Evolutionary conservation across 306 rosid species (phyloP).

Genomic region (Lablab purpureus): DNA sequence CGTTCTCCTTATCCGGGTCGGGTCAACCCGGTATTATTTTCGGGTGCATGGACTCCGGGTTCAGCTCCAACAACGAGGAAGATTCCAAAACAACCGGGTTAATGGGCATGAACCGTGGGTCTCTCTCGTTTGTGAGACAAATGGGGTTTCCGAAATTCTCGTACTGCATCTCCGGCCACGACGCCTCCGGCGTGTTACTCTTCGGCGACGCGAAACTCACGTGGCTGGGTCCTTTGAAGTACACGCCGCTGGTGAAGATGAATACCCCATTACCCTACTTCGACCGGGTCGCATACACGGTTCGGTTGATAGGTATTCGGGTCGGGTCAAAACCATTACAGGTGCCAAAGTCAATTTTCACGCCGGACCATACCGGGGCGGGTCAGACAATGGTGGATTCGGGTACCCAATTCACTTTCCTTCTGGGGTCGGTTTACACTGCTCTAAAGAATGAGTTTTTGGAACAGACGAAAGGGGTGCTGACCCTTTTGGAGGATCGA

Average conservation of each 20-base stretch:
- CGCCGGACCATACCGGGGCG: slow-evolving; percentile 88
- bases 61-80: slow-evolving; percentile 71
- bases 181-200: slow-evolving; percentile 71
- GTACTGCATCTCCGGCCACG: slow-evolving; percentile 75
- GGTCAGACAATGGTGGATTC: slow-evolving; percentile 95
- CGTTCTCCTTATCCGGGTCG: slow-evolving; percentile 54
- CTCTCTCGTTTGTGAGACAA: slow-evolving; percentile 71
- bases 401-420: slow-evolving; percentile 86
- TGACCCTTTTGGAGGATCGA: slow-evolving; percentile 51
- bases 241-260: slow-evolving; percentile 75
- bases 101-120: slow-evolving; percentile 90
- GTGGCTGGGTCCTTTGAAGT: slow-evolving; percentile 72
- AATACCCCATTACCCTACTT: slow-evolving; percentile 78
- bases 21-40: slow-evolving; percentile 62
- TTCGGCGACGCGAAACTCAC: slow-evolving; percentile 61
- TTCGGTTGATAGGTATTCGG: slow-evolving; percentile 69
- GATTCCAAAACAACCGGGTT: slow-evolving; percentile 84
- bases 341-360: slow-evolving; percentile 54
- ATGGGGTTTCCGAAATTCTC: slow-evolving; percentile 79
- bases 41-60: slow-evolving; percentile 88
- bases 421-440: slow-evolving; percentile 80
- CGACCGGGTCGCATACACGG: slow-evolving; percentile 85
- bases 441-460: slow-evolving; percentile 67
- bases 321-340: slow-evolving; percentile 54
- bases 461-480: slow-evolving; percentile 58